Conservation (phyloP, 78 protist species). For the Acrasis kona region DNA sequence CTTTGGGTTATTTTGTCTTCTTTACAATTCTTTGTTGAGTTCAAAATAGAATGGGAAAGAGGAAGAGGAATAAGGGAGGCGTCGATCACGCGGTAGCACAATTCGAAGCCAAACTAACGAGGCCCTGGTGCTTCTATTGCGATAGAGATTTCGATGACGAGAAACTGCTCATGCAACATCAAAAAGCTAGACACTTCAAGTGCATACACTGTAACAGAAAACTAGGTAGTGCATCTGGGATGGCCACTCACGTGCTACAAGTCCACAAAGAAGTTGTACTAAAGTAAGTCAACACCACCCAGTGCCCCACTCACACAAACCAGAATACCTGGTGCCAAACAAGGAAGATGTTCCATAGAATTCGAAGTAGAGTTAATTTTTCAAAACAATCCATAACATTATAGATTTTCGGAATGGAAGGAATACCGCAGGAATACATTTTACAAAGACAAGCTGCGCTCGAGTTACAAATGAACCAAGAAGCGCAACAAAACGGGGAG, state of each 20-base stretch:
- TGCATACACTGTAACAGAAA: neutral
- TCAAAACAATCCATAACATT: too few relatives aligned
- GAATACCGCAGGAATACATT: neutral
- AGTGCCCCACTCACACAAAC: too few relatives aligned
- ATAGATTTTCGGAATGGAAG: constrained; percentile 1
- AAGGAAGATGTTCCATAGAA: neutral
- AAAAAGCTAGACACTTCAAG: neutral
- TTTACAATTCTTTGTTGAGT: neutral
- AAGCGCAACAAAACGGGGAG: too few relatives aligned
- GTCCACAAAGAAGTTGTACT: neutral
- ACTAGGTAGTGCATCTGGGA: constrained; percentile 1
- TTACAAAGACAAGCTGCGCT: constrained; percentile 2
- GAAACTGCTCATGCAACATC: neutral
- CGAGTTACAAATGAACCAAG: too few relatives aligned
- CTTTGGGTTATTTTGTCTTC: too few relatives aligned
- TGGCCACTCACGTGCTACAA: constrained; percentile 1
- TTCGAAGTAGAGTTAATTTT: too few relatives aligned
- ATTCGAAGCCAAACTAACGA: too few relatives aligned
- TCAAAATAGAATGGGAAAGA: neutral
- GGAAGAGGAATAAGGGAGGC: neutral
- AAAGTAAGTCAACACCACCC: too few relatives aligned
- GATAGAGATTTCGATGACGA: constrained; percentile 12
- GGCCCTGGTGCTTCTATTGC: constrained; percentile 7
- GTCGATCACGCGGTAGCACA: too few relatives aligned
- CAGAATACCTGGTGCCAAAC: neutral